phyloP scores from a whole-genome alignment of 2,329 filamentous ascomycete species.

The Cercospora zeina region DNA sequence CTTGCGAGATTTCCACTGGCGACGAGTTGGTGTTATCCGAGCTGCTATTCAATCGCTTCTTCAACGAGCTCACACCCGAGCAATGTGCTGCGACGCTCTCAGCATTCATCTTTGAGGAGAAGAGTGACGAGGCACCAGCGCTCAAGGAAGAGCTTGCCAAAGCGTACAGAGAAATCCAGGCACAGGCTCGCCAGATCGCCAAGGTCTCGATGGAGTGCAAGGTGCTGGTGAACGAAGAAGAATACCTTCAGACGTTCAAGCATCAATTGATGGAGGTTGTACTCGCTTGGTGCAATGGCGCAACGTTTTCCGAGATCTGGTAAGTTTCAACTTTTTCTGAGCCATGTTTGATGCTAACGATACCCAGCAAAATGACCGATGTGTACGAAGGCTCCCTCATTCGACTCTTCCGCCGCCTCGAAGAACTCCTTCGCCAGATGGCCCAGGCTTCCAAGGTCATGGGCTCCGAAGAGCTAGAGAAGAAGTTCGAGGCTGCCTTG shows the following conservation, averaged over 20 bases:
- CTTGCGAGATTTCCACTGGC: constrained; percentile 95
- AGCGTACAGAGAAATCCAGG: constrained; percentile 81
- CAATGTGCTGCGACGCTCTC: constrained; percentile 82
- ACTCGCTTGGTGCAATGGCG: constrained; percentile 84
- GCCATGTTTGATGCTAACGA: constrained; percentile 8
- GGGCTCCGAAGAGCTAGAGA: constrained; percentile 90
- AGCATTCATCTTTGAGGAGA: constrained; percentile 97
- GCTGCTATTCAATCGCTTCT: constrained; percentile 94
- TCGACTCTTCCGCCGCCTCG: constrained; percentile 89
- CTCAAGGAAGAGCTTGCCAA: constrained; percentile 83
- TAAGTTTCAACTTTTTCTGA: constrained; percentile 54
- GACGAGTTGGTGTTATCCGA: constrained; percentile 93
- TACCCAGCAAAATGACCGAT: constrained; percentile 90
- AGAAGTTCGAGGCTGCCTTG: constrained; percentile 86
- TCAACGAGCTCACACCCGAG: constrained; percentile 91
- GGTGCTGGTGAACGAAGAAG: constrained; percentile 88
- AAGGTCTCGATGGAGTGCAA: constrained; percentile 96
- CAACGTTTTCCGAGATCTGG: constrained; percentile 92
- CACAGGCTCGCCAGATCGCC: constrained; percentile 82
- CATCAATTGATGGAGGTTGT: constrained; percentile 97
- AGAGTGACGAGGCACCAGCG: constrained; percentile 69
- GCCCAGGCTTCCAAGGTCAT: constrained; percentile 95
- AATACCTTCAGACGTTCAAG: constrained; percentile 87
- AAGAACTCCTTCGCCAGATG: constrained; percentile 93
- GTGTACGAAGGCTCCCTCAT: constrained; percentile 97